Base-by-base conservation (phyloP, 305 asterid species). In the Petunia hybrid region DNA sequence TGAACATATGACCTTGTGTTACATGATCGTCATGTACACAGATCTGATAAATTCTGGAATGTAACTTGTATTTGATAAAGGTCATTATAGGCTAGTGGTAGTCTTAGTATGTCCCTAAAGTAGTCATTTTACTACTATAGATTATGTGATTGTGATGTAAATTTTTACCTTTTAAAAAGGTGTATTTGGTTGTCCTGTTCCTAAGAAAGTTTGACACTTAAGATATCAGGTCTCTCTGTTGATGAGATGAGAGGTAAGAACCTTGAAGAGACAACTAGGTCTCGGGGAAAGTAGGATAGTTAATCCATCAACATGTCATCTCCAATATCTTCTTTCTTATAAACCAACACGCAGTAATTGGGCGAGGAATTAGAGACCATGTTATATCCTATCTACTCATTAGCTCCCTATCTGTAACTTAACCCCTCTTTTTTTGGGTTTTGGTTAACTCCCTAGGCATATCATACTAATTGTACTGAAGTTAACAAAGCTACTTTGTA, bases 301-400 rank as follows among this genome's bases (percentile, higher is more conserved):
- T 46, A 46, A 10, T 71, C 61, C 60, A 71, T 71, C 43, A 36
- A 46, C 31, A 22, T 22, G 31, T 22, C 31, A 22, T 46, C 16
- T 35, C 61, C 31, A 71, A 31, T 10, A 71, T 71, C 43, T 45
- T 70, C 74, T 41, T 67, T 42, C 55, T 67, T 67, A 2, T n/a
- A 67, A n/a, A 38, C 7, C 38, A 42, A 42, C 75, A 67, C 7
- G 3, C 59, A 1, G 6, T 70, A 9, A 31, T 71, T 71, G 31
- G 57, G 77, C 12, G 57, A 70, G 56, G 60, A 70, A 46, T 16
- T 46, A 46, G 77, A 45, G 61, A 71, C 42, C 42, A 46, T 22
- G 31, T 22, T 22, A 22, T 22, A 22, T 22, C 31, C 31, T 22
- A 22, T 22, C 31, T 22, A 22, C 31, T 22, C 31, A 22, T 22